Evolutionary conservation across 495 filamentous ascomycete species (phyloP).

Genomic region (Chaetomium tenue): DNA sequence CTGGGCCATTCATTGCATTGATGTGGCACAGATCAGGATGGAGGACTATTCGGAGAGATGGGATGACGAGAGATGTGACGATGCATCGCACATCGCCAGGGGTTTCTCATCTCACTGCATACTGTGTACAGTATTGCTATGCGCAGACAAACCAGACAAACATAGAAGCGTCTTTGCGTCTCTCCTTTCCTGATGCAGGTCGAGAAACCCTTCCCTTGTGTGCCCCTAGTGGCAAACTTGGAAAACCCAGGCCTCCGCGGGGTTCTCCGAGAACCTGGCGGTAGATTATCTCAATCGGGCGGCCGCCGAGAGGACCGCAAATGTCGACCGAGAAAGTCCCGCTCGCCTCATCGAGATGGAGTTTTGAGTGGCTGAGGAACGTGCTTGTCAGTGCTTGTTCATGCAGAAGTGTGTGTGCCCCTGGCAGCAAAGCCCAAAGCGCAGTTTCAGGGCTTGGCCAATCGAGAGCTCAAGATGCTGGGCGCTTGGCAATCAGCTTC

Average conservation of each 20-base stretch:
- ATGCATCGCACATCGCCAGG: background rate
- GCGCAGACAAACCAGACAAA: too few species aligned
- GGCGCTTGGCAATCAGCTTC: too few species aligned
- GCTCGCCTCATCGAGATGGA: background rate
- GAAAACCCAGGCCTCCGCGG: background rate
- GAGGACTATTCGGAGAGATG: background rate
- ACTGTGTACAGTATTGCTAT: too few species aligned
- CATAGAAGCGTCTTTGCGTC: background rate
- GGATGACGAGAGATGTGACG: constrained; percentile 9
- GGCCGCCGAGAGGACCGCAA: background rate
- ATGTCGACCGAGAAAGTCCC: background rate
- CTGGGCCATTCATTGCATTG: background rate
- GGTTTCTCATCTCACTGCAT: too few species aligned
- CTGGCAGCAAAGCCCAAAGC: background rate
- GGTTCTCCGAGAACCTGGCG: background rate
- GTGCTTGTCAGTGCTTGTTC: constrained; percentile 1
- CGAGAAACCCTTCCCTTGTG: background rate
- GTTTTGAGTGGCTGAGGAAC: constrained; percentile 7
- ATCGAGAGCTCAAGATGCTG: background rate
- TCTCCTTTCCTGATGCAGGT: background rate
- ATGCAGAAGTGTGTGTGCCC: constrained; percentile 1
- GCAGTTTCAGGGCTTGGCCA: constrained; percentile 15
- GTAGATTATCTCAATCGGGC: background rate
- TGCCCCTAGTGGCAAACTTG: background rate
- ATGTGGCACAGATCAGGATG: background rate